Evolutionary conservation across 208 protist species (phyloP).

Genomic region (Vickermania spadyakhi): DNA sequence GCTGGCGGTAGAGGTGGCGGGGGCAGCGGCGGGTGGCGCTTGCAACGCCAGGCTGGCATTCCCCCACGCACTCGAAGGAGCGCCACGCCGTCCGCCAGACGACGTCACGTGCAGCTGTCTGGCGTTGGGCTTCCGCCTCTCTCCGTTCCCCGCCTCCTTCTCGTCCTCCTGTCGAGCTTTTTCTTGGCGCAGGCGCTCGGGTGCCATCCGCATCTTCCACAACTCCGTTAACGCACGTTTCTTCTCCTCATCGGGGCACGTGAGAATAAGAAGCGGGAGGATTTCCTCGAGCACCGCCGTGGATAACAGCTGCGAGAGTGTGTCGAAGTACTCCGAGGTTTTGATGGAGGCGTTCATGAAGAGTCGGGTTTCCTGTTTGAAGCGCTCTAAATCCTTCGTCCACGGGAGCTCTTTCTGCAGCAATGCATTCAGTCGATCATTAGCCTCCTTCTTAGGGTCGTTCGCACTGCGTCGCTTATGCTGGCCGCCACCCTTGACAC

Average conservation of each 20-base stretch:
- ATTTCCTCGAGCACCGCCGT: slow-evolving; percentile 39
- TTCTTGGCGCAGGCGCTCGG: slow-evolving; percentile 42
- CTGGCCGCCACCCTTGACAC: not conserved
- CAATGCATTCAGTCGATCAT: slow-evolving; percentile 28
- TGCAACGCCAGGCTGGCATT: too few relatives aligned
- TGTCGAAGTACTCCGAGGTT: slow-evolving; percentile 59
- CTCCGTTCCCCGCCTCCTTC: slow-evolving; percentile 21
- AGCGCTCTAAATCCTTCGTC: slow-evolving; percentile 21
- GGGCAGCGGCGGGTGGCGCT: too few relatives aligned
- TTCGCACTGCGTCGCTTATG: not conserved
- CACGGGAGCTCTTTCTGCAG: slow-evolving; percentile 31
- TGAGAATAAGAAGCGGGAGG: slow-evolving; percentile 68
- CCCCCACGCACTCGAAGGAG: too few relatives aligned
- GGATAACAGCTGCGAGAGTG: slow-evolving; percentile 44
- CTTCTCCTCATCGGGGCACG: slow-evolving; percentile 34
- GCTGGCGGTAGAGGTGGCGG: too few relatives aligned
- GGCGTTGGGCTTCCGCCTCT: slow-evolving; percentile 4
- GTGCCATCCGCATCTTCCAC: slow-evolving; percentile 63
- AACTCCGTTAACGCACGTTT: slow-evolving; percentile 48
- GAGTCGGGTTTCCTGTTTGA: slow-evolving; percentile 38
- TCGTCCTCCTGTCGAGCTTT: slow-evolving; percentile 36
- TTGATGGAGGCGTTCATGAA: slow-evolving; percentile 58
- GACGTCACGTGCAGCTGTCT: too few relatives aligned
- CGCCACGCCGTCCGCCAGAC: too few relatives aligned
- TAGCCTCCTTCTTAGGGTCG: slow-evolving; percentile 24